Percentiles rank a stretch among this genome's conserved stretches.
Conservation (phyloP, 1,139 yeast genomes). For the Kodamaea derodonti region DNA sequence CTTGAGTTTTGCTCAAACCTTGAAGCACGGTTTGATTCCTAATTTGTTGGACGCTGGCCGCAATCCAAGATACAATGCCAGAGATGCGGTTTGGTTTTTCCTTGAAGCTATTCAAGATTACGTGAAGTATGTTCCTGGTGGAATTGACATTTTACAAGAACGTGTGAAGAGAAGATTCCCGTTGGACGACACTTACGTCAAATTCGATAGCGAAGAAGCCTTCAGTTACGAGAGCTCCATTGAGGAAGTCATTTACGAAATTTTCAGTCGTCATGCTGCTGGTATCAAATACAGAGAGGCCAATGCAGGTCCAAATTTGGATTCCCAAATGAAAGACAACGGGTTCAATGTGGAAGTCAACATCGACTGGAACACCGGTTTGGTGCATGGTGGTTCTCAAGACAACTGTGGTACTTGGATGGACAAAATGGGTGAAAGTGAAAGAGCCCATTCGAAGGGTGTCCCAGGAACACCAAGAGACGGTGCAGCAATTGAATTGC, state of each 20-base stretch:
- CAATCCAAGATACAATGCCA: slow-evolving; percentile 91
- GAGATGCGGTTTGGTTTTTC: slow-evolving; percentile 97
- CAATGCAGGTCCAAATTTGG: slow-evolving; percentile 86
- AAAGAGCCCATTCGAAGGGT: slow-evolving; percentile 77
- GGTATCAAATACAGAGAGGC: slow-evolving; percentile 92
- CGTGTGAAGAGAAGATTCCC: slow-evolving; percentile 84
- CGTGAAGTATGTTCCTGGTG: slow-evolving; percentile 63
- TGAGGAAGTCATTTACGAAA: slow-evolving; percentile 76
- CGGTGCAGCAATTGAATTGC: slow-evolving; percentile 94
- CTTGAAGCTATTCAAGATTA: slow-evolving; percentile 85
- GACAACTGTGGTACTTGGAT: slow-evolving; percentile 98
- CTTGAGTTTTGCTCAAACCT: slow-evolving; percentile 81
- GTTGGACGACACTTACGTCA: slow-evolving; percentile 74
- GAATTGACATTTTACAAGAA: slow-evolving; percentile 62
- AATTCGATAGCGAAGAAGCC: slow-evolving; percentile 68
- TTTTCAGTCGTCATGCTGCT: slow-evolving; percentile 77
- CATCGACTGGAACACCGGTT: slow-evolving; percentile 88
- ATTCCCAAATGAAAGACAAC: slow-evolving; percentile 86
- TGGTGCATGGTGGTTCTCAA: slow-evolving; percentile 88
- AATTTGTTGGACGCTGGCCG: slow-evolving; percentile 88
- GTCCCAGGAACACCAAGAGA: slow-evolving; percentile 96
- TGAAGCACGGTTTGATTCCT: slow-evolving; percentile 94
- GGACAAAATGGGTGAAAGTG: slow-evolving; percentile 99
- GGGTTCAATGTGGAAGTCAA: slow-evolving; percentile 81
- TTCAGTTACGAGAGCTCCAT: slow-evolving; percentile 68